Conservation (phyloP, 306 rosid species). For the Trifolium repens region DNA sequence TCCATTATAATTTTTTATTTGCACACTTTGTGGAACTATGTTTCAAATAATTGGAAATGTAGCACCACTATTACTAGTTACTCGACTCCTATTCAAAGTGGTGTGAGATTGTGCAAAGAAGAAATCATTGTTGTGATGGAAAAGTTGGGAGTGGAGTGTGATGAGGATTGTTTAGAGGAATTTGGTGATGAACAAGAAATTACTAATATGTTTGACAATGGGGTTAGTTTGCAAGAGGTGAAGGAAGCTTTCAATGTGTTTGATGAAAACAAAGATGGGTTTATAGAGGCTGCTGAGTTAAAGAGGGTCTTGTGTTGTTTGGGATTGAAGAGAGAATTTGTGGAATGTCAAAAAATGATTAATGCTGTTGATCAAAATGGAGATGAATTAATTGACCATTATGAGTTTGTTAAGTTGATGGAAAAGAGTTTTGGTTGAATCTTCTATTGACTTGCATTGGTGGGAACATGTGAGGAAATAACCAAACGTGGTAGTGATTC, state of each 20-base stretch:
- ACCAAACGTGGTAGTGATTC: too few species aligned
- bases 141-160: constrained; percentile 39
- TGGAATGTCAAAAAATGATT: constrained; percentile 52
- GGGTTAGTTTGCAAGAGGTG: constrained; percentile 52
- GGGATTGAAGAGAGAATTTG: constrained; percentile 43
- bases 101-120: constrained; percentile 42
- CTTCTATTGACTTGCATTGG: neutral
- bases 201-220: constrained; percentile 46
- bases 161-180: constrained; percentile 15
- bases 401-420: neutral
- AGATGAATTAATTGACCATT: constrained; percentile 50
- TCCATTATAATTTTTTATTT: constrained; percentile 10
- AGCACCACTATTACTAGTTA: neutral
- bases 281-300: constrained; percentile 53
- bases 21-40: constrained; percentile 14
- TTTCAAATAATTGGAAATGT: neutral
- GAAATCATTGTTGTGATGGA: constrained; percentile 48
- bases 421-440: constrained; percentile 3
- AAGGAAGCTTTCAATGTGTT: constrained; percentile 59
- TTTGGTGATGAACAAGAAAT: constrained; percentile 43
- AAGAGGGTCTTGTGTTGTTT: constrained; percentile 42
- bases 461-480: neutral
- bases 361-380: constrained; percentile 47
- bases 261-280: constrained; percentile 60
- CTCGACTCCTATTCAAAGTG: constrained; percentile 13